Base-by-base conservation (phyloP, 345 rosid species). In the Euphorbia pulcherrima region DNA sequence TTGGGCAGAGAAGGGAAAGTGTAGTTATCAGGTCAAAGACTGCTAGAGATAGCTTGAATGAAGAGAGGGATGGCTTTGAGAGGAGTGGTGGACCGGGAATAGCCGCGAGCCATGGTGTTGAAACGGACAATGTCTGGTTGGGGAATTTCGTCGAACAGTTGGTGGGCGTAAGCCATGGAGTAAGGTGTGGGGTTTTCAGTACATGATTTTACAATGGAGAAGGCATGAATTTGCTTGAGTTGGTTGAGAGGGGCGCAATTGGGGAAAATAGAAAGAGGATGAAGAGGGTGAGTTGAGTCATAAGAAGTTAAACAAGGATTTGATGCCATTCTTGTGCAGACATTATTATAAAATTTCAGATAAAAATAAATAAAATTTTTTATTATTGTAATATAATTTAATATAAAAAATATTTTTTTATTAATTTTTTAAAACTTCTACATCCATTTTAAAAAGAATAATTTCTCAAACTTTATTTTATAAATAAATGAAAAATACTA, bases 221-320 rank as follows among this genome's bases (percentile, higher is more conserved):
- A 64, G 66, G 85, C 89, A 13, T 92, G 96, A 67, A 89, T 74
- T 73, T 87, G 93, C 85, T 83, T 86, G n/a, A 87, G 76, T 79
- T 84, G 85, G 58, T 65, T 68, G 27, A 85, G 69, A 65, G 87
- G 81, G 46, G 58, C 70, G 83, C 90, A 86, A 26, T 62, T 83
- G 69, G 86, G 83, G 6, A 89, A 75, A 7, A 75, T 69, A 65
- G 80, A 68, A 40, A 78, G 78, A 1, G 87, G 87, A 67, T 68
- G 72, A 18, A 74, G 57, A 68, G 28, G 47, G 4, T 16, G 55
- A 26, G 41, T 33, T 33, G 37, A 18, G 5, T 20, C 54, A 18
- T 50, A 18, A 3, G 37, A 33, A 33, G 37, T 33, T 33, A 33
- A 33, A 33, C 4, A 33, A 33, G 37, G 37, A 7, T 33, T 33